Base-by-base conservation (phyloP, 805 yeast genomes). In the Kodamaea nitidulidarum region DNA sequence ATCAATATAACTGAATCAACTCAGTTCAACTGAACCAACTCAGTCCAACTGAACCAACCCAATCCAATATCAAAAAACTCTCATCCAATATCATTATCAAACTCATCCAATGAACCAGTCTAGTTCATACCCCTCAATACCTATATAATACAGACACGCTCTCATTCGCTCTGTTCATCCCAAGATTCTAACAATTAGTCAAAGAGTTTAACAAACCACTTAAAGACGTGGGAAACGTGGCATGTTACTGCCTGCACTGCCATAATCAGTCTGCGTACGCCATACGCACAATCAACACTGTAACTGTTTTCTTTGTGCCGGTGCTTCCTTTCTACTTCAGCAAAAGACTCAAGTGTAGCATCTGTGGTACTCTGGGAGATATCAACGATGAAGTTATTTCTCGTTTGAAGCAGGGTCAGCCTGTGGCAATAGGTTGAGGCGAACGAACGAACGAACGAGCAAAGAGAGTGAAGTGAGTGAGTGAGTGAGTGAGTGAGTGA, bases 201-300 rank as follows among this genome's bases (percentile, higher is more conserved):
- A 61, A 57, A 45, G 67, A 61, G 24, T 57, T 58, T 45, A 62
- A 63, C 41, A 58, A 56, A 41, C 65, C 61, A 0, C 41, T 64
- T 16, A 39, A 44, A 10, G 65, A 58, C 22, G 49, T 62, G 3
- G 67, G 67, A 10, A 38, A 54, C 37, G 43, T 63, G n/a, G 36
- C 52, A 6, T 61, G 67, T 41, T 71, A 68, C 43, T 79, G 85
- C 50, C 78, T 80, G 14, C 69, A 75, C 43, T 79, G 85, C 46
- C 81, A 77, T 49, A 79, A 79, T 51, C 64, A 65, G 41, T 63
- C 76, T 18, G 84, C 76, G 3, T 55, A 60, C 38, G 77, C 81
- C 0, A 61, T 76, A 7, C 70, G 76, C 44, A 63, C 78, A 33
- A 71, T 69, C 46, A 75, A 77, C 48, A 73, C 76, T 51, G 65